Evolutionary conservation across 345 rosid species (phyloP).

Genomic region (Cardamine resedifolia): DNA sequence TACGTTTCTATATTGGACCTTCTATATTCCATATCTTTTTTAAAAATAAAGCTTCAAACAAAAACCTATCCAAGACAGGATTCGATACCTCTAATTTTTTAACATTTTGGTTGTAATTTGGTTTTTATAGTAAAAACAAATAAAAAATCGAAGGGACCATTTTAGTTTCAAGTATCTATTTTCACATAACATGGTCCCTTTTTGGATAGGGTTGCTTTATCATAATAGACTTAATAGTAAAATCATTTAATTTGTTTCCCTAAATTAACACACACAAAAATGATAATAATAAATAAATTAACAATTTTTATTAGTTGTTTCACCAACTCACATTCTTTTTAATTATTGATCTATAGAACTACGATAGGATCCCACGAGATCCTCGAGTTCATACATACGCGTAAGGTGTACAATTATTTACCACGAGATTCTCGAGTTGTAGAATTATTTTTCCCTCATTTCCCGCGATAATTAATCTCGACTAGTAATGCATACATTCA

Average conservation of each 20-base stretch:
- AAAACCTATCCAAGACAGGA: not conserved
- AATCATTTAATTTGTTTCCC: not conserved
- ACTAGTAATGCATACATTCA: not conserved
- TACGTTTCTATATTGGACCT: not conserved
- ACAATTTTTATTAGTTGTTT: not conserved
- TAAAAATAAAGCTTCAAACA: not conserved
- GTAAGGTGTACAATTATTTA: not conserved
- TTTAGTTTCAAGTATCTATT: too few species aligned
- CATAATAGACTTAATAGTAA: not conserved
- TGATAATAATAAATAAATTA: too few species aligned
- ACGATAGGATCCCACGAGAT: conserved; percentile 16
- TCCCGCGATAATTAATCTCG: conserved; percentile 6
- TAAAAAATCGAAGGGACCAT: too few species aligned
- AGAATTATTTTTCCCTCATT: not conserved
- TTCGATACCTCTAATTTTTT: not conserved
- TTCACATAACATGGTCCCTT: too few species aligned
- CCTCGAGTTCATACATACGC: too few species aligned
- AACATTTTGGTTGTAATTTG: not conserved
- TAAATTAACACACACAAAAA: too few species aligned
- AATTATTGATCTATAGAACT: not conserved
- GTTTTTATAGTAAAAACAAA: too few species aligned
- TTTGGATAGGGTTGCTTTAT: not conserved
- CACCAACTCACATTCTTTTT: not conserved
- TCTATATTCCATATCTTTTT: not conserved
- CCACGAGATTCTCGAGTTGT: conserved; percentile 25